Base-by-base conservation (phyloP, 2,329 filamentous ascomycete genomes). In the Aspergillus transmontanensis region DNA sequence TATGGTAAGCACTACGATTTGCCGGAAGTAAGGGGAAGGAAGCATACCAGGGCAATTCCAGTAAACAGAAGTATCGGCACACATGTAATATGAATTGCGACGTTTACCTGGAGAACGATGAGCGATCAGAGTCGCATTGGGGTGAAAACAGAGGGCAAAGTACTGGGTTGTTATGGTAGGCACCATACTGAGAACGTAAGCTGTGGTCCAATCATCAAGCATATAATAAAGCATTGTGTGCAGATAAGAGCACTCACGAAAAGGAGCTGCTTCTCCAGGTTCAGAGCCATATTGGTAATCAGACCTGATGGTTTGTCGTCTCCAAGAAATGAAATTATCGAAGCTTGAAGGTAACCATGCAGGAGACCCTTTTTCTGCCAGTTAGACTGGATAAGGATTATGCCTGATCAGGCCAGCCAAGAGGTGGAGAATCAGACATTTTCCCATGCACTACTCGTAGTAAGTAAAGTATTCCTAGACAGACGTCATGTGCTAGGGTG, bases 131-230 rank as follows among this genome's bases (percentile, higher is more conserved):
- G 26, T 56, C 59, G 63, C 36, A 67, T 66, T 32, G 30, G n/a
- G 30, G 53, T 58, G 50, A 54, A 28, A 45, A 41, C 16, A 60
- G 53, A 64, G 60, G 62, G 45, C 39, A 9, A 64, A 79, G 62
- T 82, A 90, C 87, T 63, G 85, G 82, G 72, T 89, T 83, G 72
- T 87, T 86, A 72, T 90, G 87, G 72, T 90, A 89, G 67, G 86
- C 82, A 68, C 87, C 87, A 81, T 90, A 90, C 87, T 90, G 68
- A 56, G 45, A 57, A 68, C 59, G 54, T 69, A 64, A 69, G 65
- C 59, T 64, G 60, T 51, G 53, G 64, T 71, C 66, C 69, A 68
- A 66, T 64, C 28, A 58, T 56, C 21, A 23, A 41, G 45, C 51
- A 57, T 30, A 28, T 16, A 28, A 45, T 39, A 36, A 41, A 58